Evolutionary conservation across 169 alveolate genomes (phyloP).

Genomic region (Plasmodium adleri): DNA sequence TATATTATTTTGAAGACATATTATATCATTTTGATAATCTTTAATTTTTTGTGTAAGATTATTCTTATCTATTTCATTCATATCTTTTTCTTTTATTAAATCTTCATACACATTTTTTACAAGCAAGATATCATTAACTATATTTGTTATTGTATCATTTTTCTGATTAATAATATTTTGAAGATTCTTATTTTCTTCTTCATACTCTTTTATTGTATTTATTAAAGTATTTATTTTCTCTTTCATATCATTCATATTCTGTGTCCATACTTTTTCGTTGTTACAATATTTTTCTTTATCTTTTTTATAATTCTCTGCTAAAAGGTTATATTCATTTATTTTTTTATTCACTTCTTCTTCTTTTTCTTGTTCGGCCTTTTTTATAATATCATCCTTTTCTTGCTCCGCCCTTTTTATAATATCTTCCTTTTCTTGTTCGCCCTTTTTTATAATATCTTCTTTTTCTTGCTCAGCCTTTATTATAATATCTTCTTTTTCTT

Average conservation of each 20-base stretch:
- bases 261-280: not conserved
- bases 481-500: no score
- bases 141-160: conserved; percentile 43
- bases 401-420: no score
- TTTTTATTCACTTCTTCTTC: not conserved
- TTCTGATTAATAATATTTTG: conserved; percentile 23
- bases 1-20: conserved; percentile 27
- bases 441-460: not conserved
- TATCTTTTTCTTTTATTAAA: conserved; percentile 47
- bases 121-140: conserved; percentile 57
- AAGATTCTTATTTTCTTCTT: conserved; percentile 9
- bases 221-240: conserved; percentile 5
- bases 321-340: no score
- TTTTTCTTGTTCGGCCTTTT: not conserved
- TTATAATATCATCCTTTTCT: not conserved
- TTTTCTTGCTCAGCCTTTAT: no score
- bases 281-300: not conserved
- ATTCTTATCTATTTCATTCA: conserved; percentile 30
- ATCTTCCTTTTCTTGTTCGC: not conserved
- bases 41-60: conserved; percentile 24
- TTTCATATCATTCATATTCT: conserved; percentile 5
- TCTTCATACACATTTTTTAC: conserved; percentile 68
- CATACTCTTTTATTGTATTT: conserved; percentile 15
- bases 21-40: conserved; percentile 21
- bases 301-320: not conserved